phyloP scores from a whole-genome alignment of 495 filamentous ascomycete species.

The Penicillium ochrochloron region DNA sequence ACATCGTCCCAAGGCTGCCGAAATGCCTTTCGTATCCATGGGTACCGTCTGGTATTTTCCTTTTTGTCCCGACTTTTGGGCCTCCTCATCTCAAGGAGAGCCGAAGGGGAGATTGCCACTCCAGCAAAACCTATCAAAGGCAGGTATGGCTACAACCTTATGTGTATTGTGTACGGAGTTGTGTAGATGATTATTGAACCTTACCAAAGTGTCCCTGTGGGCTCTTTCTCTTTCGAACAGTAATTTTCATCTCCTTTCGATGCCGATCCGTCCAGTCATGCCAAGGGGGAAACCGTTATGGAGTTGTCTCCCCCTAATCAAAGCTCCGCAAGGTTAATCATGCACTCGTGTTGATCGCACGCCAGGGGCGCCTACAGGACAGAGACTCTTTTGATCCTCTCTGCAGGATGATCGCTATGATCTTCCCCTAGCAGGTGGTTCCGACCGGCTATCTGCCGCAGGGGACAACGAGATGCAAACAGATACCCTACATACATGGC shows the following conservation, averaged over 20 bases:
- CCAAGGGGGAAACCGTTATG: slow-evolving; percentile 19
- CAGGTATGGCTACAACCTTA: not conserved
- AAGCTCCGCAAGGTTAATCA: slow-evolving; percentile 26
- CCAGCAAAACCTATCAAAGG: not conserved
- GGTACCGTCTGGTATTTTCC: slow-evolving; percentile 20
- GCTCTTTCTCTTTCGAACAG: not conserved
- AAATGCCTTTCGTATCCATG: slow-evolving; percentile 34
- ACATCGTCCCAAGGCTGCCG: slow-evolving; percentile 8
- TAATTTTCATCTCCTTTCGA: not conserved
- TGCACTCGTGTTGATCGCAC: slow-evolving; percentile 26
- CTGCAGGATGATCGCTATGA: slow-evolving; percentile 9
- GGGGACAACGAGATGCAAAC: slow-evolving; percentile 6
- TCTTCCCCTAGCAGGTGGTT: slow-evolving; percentile 14
- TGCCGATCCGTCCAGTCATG: not conserved
- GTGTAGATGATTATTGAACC: not conserved
- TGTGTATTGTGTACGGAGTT: too few species aligned
- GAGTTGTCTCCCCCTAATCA: slow-evolving; percentile 9
- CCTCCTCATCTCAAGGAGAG: not conserved
- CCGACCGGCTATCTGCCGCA: slow-evolving; percentile 10
- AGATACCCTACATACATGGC: not conserved
- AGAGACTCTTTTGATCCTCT: not conserved
- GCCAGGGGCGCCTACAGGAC: slow-evolving; percentile 18
- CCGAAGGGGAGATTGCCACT: not conserved
- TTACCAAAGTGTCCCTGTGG: not conserved
- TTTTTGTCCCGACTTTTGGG: not conserved